Evolutionary conservation across 768 basidiomycete species (phyloP).

Genomic region (Tylopilus sp.): DNA sequence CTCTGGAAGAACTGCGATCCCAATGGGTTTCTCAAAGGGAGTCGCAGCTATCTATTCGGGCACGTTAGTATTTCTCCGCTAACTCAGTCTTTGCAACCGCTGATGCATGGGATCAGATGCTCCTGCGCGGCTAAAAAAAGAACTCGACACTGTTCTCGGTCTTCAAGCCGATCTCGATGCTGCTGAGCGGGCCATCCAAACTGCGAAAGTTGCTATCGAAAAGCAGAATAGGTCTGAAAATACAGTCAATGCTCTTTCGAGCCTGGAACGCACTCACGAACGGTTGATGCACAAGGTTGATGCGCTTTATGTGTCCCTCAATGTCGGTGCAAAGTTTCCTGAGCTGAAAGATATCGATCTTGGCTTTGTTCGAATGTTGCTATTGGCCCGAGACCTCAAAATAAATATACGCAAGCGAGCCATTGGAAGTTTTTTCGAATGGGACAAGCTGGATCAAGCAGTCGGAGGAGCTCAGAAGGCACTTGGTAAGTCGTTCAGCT

Average conservation of each 20-base stretch:
- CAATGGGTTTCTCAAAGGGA: background rate
- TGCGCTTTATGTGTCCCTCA: background rate
- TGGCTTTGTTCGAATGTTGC: background rate
- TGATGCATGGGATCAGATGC: background rate
- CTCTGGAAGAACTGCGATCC: no score
- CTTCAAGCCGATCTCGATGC: slow-evolving; percentile 30
- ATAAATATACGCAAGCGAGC: background rate
- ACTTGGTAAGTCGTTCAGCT: background rate
- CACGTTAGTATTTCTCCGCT: background rate
- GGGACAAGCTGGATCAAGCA: slow-evolving; percentile 25
- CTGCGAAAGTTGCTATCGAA: slow-evolving; percentile 11
- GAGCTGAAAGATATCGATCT: background rate
- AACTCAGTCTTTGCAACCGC: no score
- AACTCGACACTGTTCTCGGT: background rate
- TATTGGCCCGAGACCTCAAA: background rate
- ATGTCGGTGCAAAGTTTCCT: background rate
- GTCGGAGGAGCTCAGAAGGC: slow-evolving; percentile 16
- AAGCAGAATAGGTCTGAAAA: background rate
- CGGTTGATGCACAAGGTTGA: slow-evolving; percentile 3
- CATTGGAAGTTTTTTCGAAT: background rate
- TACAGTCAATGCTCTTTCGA: slow-evolving; percentile 19
- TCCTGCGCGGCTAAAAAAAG: slow-evolving; percentile 1
- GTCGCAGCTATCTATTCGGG: background rate
- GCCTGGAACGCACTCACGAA: slow-evolving; percentile 11
- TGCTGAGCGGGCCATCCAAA: slow-evolving; percentile 17